These are phyloP conservation scores for Centaurea solstitialis DNA, from an alignment of 129 eudicot species.

Conservation along the genomic window DNA sequence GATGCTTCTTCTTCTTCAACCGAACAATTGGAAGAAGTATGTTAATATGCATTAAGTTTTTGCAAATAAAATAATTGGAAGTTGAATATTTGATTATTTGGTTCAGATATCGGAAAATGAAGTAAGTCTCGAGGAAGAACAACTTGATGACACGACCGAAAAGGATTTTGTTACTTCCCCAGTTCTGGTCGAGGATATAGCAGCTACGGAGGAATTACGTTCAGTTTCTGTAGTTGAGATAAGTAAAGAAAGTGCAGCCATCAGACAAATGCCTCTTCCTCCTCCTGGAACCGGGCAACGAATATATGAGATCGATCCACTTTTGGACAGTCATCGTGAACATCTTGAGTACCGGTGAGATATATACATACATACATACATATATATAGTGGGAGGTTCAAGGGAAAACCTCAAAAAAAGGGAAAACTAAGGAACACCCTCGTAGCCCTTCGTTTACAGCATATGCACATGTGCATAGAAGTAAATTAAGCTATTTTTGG, in stretches of 20 bases:
- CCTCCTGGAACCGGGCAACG: constrained; percentile 81
- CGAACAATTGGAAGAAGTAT: constrained; percentile 55
- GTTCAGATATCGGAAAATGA: constrained; percentile 47
- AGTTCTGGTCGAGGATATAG: constrained; percentile 42
- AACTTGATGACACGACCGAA: constrained; percentile 30
- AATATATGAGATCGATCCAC: constrained; percentile 90
- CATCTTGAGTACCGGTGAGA: constrained; percentile 93
- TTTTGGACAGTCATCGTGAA: constrained; percentile 53
- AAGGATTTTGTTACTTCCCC: constrained; percentile 41
- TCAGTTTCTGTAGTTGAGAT: constrained; percentile 41
- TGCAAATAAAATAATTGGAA: background rate
- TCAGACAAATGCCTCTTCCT: constrained; percentile 57
- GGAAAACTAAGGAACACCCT: too few species aligned
- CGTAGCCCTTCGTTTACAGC: too few species aligned
- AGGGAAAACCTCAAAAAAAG: too few species aligned
- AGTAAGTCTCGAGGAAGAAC: constrained; percentile 34
- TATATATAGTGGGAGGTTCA: too few species aligned
- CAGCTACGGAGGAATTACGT: constrained; percentile 36
- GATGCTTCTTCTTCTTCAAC: constrained; percentile 56
- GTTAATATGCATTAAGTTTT: constrained; percentile 27
- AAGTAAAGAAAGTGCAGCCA: constrained; percentile 45
- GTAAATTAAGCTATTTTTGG: too few species aligned
- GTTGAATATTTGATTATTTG: constrained; percentile 10
- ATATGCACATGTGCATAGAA: too few species aligned
- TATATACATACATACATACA: background rate